Conservation (phyloP, 805 yeast genomes). For the Saccharomycopsis microspora region DNA sequence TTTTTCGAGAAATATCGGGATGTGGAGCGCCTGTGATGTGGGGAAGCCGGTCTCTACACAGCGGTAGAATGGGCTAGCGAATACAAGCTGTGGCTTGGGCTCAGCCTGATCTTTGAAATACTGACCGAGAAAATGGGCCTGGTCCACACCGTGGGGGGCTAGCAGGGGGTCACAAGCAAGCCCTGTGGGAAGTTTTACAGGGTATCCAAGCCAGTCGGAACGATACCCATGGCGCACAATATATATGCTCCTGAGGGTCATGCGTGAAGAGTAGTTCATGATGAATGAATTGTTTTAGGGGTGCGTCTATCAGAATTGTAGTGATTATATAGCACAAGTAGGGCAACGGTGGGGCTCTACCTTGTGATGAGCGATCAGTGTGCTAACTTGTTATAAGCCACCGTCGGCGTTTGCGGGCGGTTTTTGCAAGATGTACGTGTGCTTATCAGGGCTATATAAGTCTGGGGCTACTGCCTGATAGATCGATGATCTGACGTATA, state of each 20-base stretch:
- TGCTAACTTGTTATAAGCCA: no score
- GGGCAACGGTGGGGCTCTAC: no score
- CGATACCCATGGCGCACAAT: conserved; percentile 67
- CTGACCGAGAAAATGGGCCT: conserved; percentile 69
- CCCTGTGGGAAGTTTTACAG: conserved; percentile 76
- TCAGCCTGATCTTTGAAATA: conserved; percentile 26
- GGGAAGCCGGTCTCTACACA: conserved; percentile 80
- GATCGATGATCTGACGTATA: no score
- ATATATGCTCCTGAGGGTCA: conserved; percentile 15
- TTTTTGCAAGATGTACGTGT: no score
- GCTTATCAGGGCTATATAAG: no score
- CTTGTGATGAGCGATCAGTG: no score
- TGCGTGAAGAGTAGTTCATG: background rate
- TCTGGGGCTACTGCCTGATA: no score
- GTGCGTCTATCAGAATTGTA: no score
- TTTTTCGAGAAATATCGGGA: conserved; percentile 57
- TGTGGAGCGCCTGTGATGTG: conserved; percentile 42
- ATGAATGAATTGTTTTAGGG: no score
- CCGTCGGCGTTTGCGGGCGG: no score
- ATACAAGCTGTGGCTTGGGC: conserved; percentile 59
- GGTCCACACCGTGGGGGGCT: conserved; percentile 81
- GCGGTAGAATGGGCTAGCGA: conserved; percentile 80
- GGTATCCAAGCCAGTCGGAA: conserved; percentile 56
- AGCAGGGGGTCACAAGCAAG: conserved; percentile 81
- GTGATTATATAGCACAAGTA: no score